Base-by-base conservation (phyloP, 352 stramenopile species). In the Phytophthora kernoviae region DNA sequence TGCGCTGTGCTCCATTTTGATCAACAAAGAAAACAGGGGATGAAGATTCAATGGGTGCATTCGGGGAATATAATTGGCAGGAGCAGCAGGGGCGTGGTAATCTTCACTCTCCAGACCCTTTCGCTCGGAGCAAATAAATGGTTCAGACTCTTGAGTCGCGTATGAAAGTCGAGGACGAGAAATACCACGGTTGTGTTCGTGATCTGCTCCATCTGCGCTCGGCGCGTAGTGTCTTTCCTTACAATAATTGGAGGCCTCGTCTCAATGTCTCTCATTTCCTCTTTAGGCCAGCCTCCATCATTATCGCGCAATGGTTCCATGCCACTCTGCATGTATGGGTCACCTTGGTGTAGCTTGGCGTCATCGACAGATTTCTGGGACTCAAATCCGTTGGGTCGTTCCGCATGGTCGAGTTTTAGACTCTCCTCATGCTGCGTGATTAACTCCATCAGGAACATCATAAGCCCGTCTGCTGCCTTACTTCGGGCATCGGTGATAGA, bases 11-110 rank as follows among this genome's bases (percentile, higher is more conserved):
- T 6, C 84, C 84, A 5, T 71, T 76, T 27, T 69, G 58, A 44
- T 93, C 84, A 5, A 81, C 65, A 53, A 84, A 65, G 54, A 87
- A 88, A 4, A 77, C 46, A 5, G 18, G 49, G 26, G 55, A 21
- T 40, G 43, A 11, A 10, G 43, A 41, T 9, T 20, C 30, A 43
- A 42, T 14, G 42, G 52, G 17, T 5, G 12, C n/a, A 20, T 5
- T 26, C 5, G 37, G 3, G 2, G 37, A 6, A 21, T 15, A 8
- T 0, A 40, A 40, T 18, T 17, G 15, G 33, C 11, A 5, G 33
- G 33, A 30, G 15, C 33, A 40, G 33, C 11, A 40, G 15, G 9
- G n/a, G 37, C 12, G n/a, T 4, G 12, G n/a, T 53, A 42, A 26
- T 27, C 27, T 41, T 57, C 15, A 32, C 15, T 15, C 15, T 68